Percentiles rank a stretch among this genome's conserved stretches.
Evolutionary conservation across 306 rosid species (phyloP).

Genomic region (Lathyrus tuberosus): DNA sequence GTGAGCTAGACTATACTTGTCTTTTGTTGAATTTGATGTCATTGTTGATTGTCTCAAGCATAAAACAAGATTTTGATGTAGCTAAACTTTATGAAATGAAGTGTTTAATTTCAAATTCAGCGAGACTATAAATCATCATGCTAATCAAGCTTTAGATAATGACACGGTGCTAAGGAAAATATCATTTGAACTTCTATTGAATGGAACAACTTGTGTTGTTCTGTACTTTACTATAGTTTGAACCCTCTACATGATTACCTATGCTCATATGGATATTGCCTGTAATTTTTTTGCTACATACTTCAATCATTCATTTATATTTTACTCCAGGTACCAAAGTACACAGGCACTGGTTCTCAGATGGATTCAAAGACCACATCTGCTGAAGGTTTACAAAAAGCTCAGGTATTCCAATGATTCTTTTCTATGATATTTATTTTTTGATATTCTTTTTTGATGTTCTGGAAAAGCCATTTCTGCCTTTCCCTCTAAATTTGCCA

Average conservation of each 20-base stretch:
- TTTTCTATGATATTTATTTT: no score
- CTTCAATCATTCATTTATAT: constrained; percentile 6
- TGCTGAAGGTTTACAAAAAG: no score
- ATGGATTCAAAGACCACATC: no score
- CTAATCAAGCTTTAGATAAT: not conserved
- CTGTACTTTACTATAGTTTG: no score
- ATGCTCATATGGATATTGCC: constrained; percentile 21
- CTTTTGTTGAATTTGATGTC: not conserved
- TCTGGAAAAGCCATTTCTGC: no score
- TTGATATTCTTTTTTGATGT: no score
- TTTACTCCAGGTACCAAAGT: constrained; percentile 58
- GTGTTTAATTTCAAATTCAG: constrained; percentile 15
- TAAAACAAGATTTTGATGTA: not conserved
- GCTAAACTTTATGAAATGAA: not conserved
- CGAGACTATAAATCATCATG: not conserved
- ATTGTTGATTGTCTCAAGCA: constrained; percentile 1
- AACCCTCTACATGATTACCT: not conserved
- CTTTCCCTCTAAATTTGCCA: no score
- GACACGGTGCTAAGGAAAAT: not conserved
- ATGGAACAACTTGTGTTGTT: no score
- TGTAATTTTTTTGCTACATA: constrained; percentile 17
- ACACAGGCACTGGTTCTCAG: constrained; percentile 43
- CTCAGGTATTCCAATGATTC: no score
- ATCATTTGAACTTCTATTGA: not conserved
- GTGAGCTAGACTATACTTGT: no score